Conservation (phyloP, 441 rosid species). For the Aleurites moluccanus region DNA sequence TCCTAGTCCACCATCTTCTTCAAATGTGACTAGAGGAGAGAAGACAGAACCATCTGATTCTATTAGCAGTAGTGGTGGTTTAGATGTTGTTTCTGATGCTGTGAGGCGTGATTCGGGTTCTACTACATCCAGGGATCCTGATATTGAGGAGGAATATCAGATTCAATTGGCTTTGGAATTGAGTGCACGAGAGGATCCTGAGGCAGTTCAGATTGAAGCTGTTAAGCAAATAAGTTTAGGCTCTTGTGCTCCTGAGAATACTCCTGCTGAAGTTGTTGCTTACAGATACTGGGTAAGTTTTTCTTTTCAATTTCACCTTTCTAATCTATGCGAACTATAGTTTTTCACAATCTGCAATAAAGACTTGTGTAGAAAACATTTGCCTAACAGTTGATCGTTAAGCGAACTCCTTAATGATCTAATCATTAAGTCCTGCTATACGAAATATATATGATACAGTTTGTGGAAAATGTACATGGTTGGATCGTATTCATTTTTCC, state of each 20-base stretch:
- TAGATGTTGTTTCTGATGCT: constrained; percentile 49
- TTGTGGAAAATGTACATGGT: constrained; percentile 15
- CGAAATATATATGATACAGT: constrained; percentile 3
- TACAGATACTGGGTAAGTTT: constrained; percentile 88
- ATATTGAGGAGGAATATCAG: constrained; percentile 92
- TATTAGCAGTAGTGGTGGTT: constrained; percentile 38
- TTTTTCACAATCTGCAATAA: constrained; percentile 5
- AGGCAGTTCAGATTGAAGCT: constrained; percentile 95
- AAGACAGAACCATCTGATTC: constrained; percentile 50
- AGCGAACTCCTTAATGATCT: constrained; percentile 9
- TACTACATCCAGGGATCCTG: constrained; percentile 64
- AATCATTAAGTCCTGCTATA: not conserved
- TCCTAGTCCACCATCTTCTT: constrained; percentile 71
- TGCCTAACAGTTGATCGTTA: not conserved
- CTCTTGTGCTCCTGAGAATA: constrained; percentile 73
- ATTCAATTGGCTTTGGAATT: constrained; percentile 87
- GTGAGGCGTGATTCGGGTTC: constrained; percentile 55
- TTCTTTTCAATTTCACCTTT: constrained; percentile 13
- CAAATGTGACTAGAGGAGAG: constrained; percentile 47
- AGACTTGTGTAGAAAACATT: not conserved
- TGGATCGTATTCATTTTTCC: constrained; percentile 7
- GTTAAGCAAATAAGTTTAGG: constrained; percentile 92
- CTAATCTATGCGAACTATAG: constrained; percentile 3
- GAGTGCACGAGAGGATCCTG: constrained; percentile 97
- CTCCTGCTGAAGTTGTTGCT: constrained; percentile 92